phyloP scores from a whole-genome alignment of 805 yeast genomes.

The Candida mattraensis region DNA sequence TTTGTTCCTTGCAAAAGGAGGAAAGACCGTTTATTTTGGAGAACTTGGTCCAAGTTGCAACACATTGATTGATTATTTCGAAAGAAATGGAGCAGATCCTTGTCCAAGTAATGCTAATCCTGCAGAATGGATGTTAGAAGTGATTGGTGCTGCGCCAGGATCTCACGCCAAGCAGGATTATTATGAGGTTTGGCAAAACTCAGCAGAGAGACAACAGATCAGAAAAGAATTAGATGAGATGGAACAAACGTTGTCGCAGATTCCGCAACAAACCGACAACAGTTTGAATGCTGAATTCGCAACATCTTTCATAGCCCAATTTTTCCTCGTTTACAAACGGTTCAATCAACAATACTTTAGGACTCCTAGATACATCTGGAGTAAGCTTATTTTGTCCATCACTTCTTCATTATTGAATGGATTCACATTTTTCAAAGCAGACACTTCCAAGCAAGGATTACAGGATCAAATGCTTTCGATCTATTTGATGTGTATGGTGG shows the following conservation, averaged over 20 bases:
- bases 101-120: slow-evolving; percentile 73
- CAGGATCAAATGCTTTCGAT: slow-evolving; percentile 79
- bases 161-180: slow-evolving; percentile 66
- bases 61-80: slow-evolving; percentile 62
- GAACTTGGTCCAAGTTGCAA: slow-evolving; percentile 55
- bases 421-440: slow-evolving; percentile 63
- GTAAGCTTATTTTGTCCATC: slow-evolving; percentile 50
- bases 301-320: slow-evolving; percentile 40
- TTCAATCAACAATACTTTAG: slow-evolving; percentile 61
- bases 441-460: slow-evolving; percentile 56
- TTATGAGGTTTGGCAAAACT: slow-evolving; percentile 69
- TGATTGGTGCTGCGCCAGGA: slow-evolving; percentile 77
- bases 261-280: slow-evolving; percentile 34
- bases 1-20: slow-evolving; percentile 63
- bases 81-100: slow-evolving; percentile 56
- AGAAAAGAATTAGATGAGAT: slow-evolving; percentile 58
- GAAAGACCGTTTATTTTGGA: slow-evolving; percentile 71
- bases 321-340: slow-evolving; percentile 43
- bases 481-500: slow-evolving; percentile 59
- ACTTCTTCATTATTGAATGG: slow-evolving; percentile 61
- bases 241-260: slow-evolving; percentile 47
- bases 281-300: slow-evolving; percentile 43
- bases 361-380: slow-evolving; percentile 56
- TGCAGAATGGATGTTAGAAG: slow-evolving; percentile 88
- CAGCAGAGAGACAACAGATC: slow-evolving; percentile 57